A percentile compares a stretch with the other conserved stretches of the same genome.
phyloP scores from a whole-genome alignment of 2,329 filamentous ascomycete genomes.

The Pseudocercospora musae region DNA sequence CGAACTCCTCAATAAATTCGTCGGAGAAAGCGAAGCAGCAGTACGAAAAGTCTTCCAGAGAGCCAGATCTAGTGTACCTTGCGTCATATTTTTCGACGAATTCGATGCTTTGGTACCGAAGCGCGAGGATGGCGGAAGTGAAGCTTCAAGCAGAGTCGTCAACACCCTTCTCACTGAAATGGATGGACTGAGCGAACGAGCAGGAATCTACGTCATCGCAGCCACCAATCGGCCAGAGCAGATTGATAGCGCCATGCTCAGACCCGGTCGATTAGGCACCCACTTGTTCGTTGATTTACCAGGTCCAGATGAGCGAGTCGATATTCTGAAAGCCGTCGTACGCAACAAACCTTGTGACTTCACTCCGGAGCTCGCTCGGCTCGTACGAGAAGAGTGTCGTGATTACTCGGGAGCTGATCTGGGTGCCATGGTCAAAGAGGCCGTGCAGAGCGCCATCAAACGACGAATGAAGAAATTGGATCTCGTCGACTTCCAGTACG shows the following conservation, averaged over 20 bases:
- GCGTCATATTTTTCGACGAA: slow-evolving; percentile 97
- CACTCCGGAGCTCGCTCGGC: slow-evolving; percentile 48
- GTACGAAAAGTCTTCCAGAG: slow-evolving; percentile 89
- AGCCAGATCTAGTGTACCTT: slow-evolving; percentile 80
- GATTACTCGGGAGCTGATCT: slow-evolving; percentile 74
- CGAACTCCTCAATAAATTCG: slow-evolving; percentile 94
- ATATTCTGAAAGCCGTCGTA: slow-evolving; percentile 73
- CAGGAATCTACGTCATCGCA: slow-evolving; percentile 89
- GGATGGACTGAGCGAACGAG: slow-evolving; percentile 71
- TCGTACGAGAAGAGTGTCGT: slow-evolving; percentile 66
- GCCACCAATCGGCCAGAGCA: slow-evolving; percentile 95
- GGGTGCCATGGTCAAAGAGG: slow-evolving; percentile 56
- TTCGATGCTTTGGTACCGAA: slow-evolving; percentile 87
- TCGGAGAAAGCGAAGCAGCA: slow-evolving; percentile 91
- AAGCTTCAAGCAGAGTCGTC: slow-evolving; percentile 83
- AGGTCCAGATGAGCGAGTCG: slow-evolving; percentile 71
- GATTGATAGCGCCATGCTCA: slow-evolving; percentile 92
- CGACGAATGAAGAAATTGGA: slow-evolving; percentile 46
- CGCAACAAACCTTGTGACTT: slow-evolving; percentile 50
- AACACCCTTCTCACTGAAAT: slow-evolving; percentile 94
- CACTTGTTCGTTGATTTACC: slow-evolving; percentile 89
- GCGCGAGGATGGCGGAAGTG: slow-evolving; percentile 71
- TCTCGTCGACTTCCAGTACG: slow-evolving; percentile 46
- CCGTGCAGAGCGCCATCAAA: slow-evolving; percentile 56
- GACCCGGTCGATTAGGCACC: slow-evolving; percentile 83